Conservation (phyloP, 2,329 filamentous ascomycete genomes). For the Colletotrichum cuscutae region DNA sequence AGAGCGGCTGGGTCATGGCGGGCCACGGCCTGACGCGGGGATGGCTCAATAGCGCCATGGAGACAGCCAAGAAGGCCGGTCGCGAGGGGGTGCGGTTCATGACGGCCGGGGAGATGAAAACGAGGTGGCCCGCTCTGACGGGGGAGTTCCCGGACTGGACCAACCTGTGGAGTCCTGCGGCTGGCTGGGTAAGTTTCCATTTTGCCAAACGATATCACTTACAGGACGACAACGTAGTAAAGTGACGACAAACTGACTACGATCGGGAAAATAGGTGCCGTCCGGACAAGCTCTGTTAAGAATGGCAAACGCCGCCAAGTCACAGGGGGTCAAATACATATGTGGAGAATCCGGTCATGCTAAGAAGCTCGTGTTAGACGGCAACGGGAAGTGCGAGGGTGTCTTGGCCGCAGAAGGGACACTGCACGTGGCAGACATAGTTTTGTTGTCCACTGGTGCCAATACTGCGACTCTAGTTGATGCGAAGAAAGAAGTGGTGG, state of each 20-base stretch:
- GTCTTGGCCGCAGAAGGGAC: slow-evolving; percentile 59
- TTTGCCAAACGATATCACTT: background rate
- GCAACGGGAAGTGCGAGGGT: slow-evolving; percentile 48
- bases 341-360: slow-evolving; percentile 38
- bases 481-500: slow-evolving; percentile 68
- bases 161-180: slow-evolving; percentile 39
- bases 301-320: slow-evolving; percentile 44
- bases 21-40: slow-evolving; percentile 40
- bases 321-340: slow-evolving; percentile 42
- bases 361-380: slow-evolving; percentile 40
- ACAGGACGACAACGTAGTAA: background rate
- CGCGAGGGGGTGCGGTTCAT: slow-evolving; percentile 41
- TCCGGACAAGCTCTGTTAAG: slow-evolving; percentile 41
- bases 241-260: background rate
- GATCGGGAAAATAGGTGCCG: slow-evolving; percentile 30
- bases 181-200: slow-evolving; percentile 43
- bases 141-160: slow-evolving; percentile 42
- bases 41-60: slow-evolving; percentile 43
- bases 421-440: slow-evolving; percentile 65
- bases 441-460: slow-evolving; percentile 73
- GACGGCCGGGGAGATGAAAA: slow-evolving; percentile 39
- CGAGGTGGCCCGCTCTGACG: slow-evolving; percentile 42
- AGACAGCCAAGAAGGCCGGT: slow-evolving; percentile 38
- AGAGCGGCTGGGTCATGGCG: slow-evolving; percentile 43
- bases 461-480: slow-evolving; percentile 73